A percentile compares a stretch with the other conserved stretches of the same genome.
Evolutionary conservation across 1,284 basidiomycete genomes (phyloP).

Genomic region (Trametes versicolor): DNA sequence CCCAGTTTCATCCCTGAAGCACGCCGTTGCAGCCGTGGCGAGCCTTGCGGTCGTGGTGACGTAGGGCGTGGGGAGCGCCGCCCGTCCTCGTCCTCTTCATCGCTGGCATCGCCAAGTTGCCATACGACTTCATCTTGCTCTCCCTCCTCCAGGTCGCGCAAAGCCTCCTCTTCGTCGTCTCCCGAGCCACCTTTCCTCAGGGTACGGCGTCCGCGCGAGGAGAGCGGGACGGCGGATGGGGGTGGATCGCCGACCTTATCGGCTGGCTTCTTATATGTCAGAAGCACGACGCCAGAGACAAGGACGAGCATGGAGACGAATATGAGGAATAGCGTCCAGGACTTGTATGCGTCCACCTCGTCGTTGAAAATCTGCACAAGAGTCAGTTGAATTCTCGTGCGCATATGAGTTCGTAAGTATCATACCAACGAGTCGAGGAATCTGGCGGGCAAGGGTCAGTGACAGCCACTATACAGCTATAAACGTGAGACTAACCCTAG

Average conservation of each 20-base stretch:
- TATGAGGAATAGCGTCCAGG: slow-evolving; percentile 89
- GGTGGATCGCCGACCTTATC: slow-evolving; percentile 33
- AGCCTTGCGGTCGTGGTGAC: slow-evolving; percentile 20
- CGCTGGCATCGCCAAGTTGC: slow-evolving; percentile 73
- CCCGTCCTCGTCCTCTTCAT: slow-evolving; percentile 57
- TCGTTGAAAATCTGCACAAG: slow-evolving; percentile 73
- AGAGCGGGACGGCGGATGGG: slow-evolving; percentile 24
- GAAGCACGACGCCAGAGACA: slow-evolving; percentile 86
- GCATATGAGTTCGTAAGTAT: too few relatives aligned
- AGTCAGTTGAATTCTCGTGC: neutral
- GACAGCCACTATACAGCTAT: neutral
- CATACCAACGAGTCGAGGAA: slow-evolving; percentile 73
- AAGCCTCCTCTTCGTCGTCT: slow-evolving; percentile 49
- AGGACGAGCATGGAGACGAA: slow-evolving; percentile 87
- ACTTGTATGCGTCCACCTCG: slow-evolving; percentile 82
- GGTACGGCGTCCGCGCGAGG: slow-evolving; percentile 28
- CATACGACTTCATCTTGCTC: slow-evolving; percentile 62
- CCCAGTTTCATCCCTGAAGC: slow-evolving; percentile 23
- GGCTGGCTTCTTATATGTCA: slow-evolving; percentile 88
- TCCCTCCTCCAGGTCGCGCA: slow-evolving; percentile 46
- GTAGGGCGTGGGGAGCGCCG: slow-evolving; percentile 20
- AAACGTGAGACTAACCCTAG: slow-evolving; percentile 55
- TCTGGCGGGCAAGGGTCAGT: slow-evolving; percentile 41
- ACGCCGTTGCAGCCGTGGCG: slow-evolving; percentile 22
- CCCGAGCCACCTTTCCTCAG: slow-evolving; percentile 28